Evolutionary conservation across 2,329 filamentous ascomycete genomes (phyloP).

Genomic region (Rugonectria rugulosa): DNA sequence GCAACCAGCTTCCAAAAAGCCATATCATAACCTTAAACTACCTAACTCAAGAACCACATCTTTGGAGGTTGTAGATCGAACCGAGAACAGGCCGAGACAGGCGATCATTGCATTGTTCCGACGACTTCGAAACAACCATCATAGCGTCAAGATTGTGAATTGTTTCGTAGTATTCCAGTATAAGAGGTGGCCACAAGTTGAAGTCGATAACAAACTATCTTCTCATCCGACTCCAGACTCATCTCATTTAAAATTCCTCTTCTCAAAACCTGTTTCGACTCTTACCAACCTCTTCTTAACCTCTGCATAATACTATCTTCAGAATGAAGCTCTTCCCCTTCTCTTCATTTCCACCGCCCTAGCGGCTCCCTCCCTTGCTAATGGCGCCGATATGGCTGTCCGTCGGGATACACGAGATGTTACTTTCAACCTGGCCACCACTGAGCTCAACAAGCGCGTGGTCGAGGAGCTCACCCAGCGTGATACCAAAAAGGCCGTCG

Average conservation of each 20-base stretch:
- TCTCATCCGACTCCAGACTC: too few species aligned
- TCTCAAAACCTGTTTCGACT: not conserved
- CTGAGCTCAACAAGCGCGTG: not conserved
- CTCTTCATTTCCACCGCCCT: conserved; percentile 5
- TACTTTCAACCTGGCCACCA: not conserved
- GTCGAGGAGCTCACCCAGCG: not conserved
- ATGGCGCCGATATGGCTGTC: not conserved
- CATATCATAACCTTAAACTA: too few species aligned
- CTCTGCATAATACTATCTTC: not conserved
- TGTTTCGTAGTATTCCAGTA: too few species aligned
- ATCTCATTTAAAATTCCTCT: not conserved
- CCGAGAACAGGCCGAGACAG: too few species aligned
- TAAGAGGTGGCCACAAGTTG: too few species aligned
- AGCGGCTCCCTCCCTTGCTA: not conserved
- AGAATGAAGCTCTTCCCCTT: conserved; percentile 16
- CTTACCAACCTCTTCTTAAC: not conserved
- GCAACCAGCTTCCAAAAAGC: too few species aligned
- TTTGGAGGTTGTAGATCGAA: too few species aligned
- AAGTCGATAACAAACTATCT: too few species aligned
- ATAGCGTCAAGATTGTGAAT: too few species aligned
- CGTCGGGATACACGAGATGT: not conserved
- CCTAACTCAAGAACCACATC: too few species aligned
- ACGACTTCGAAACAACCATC: too few species aligned
- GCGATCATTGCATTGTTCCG: too few species aligned
- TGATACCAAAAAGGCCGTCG: not conserved